Evolutionary conservation across 2,329 filamentous ascomycete genomes (phyloP), one percentile per base, ranked within the genome.

Genomic region (Byssothecium circinans): DNA sequence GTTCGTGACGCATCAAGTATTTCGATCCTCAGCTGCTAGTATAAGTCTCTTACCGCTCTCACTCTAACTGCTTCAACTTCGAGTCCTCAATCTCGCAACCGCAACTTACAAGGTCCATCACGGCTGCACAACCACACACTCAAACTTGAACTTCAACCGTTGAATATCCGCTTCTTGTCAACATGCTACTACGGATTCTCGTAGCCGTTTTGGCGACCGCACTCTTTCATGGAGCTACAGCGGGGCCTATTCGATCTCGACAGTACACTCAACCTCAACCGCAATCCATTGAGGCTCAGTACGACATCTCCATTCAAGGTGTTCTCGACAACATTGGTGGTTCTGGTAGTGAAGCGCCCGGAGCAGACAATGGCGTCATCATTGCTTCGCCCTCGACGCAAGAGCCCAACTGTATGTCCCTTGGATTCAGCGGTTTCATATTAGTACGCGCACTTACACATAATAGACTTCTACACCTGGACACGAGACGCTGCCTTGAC

Each of bases 401-500:
- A 2, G 68, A 79, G 56, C 81, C 81, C 0, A 67, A 82, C 56
- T 84, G 80, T 81, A 58, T 63, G 75, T 47, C 10, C 22, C 22
- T 10, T 22, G 3, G 12, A 14, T 33, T n/a, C 2, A 20, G 23
- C 18, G 7, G 19, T 7, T 14, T 11, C 18, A 4, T 4, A 32
- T 11, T 29, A 32, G 12, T 30, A 12, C n/a, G 18, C n/a, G n/a
- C 12, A 35, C 47, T 57, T 29, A 57, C 25, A 1, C 3, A 17
- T 11, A 20, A 17, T 56, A 88, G 86, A 91, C 68, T 89, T 81
- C 63, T 91, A 83, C 62, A 89, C 86, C 1, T 91, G 88, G 88
- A 89, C 84, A 1, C 76, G 88, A 62, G 88, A 91, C 66, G 80
- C 85, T n/a, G 85, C 83, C 20, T 75, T 91, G 35, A 83, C 83